A percentile compares a stretch with the other conserved stretches of the same genome.
Conservation (phyloP, 495 filamentous ascomycete genomes). For the Oleoguttula mirabilis region DNA sequence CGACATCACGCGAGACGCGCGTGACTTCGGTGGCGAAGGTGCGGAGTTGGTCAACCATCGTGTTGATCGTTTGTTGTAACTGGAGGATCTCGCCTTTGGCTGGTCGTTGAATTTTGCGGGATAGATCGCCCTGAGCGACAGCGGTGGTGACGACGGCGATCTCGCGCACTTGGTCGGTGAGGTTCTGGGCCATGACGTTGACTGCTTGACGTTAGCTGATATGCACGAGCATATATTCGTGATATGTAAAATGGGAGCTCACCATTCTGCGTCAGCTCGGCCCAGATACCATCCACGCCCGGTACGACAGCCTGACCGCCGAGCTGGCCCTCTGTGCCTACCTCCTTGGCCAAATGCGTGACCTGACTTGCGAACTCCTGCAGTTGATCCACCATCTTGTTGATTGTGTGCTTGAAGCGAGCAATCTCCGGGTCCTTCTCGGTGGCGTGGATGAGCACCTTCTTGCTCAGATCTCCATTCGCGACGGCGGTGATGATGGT, state of each 20-base stretch:
- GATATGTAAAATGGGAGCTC: constrained; percentile 21
- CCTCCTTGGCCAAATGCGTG: constrained; percentile 88
- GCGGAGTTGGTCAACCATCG: constrained; percentile 95
- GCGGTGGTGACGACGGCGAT: constrained; percentile 94
- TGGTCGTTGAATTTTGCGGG: constrained; percentile 88
- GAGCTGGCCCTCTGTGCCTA: constrained; percentile 94
- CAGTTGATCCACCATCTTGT: constrained; percentile 98
- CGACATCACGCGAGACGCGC: constrained; percentile 89
- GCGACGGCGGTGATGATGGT: constrained; percentile 94
- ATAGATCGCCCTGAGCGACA: constrained; percentile 91
- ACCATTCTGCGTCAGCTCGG: constrained; percentile 93
- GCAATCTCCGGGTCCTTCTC: constrained; percentile 99
- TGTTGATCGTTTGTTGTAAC: constrained; percentile 95
- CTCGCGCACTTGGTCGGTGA: constrained; percentile 82
- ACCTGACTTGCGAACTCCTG: constrained; percentile 97
- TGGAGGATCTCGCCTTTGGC: constrained; percentile 93
- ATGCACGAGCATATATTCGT: no score
- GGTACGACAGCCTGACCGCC: constrained; percentile 92
- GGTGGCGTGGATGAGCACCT: constrained; percentile 87
- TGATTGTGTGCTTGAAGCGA: constrained; percentile 95
- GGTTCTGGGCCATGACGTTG: constrained; percentile 90
- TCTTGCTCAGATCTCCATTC: constrained; percentile 92
- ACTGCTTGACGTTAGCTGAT: constrained; percentile 45
- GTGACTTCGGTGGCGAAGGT: constrained; percentile 97
- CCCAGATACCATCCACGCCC: constrained; percentile 95